phyloP scores from a whole-genome alignment of 1,284 basidiomycete genomes.

The Violaceomyces palustris region DNA sequence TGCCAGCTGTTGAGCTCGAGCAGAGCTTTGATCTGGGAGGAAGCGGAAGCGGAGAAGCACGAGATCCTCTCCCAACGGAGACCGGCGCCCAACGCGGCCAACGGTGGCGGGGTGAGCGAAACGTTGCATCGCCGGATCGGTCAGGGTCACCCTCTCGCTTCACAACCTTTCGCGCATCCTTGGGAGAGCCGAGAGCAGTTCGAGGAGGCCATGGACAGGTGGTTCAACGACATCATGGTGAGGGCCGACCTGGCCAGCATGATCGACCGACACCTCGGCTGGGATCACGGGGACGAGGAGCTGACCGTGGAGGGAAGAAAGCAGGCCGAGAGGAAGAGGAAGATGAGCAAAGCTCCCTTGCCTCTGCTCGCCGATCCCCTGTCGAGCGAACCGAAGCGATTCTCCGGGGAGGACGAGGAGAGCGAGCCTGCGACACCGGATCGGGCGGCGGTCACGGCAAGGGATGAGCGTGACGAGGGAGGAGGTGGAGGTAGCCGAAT shows the following conservation, averaged over 20 bases:
- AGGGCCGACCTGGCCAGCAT: conserved; percentile 18
- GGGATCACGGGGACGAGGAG: conserved; percentile 26
- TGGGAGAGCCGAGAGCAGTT: conserved; percentile 24
- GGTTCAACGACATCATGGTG: conserved; percentile 8
- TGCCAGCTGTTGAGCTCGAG: conserved; percentile 9
- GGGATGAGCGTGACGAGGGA: background rate
- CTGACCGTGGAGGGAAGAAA: conserved; percentile 33
- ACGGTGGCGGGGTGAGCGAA: background rate
- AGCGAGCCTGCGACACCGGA: background rate
- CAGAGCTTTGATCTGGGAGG: conserved; percentile 36
- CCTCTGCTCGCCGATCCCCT: conserved; percentile 5
- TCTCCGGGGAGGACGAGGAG: background rate
- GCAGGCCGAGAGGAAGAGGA: conserved; percentile 21
- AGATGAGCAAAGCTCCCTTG: conserved; percentile 17
- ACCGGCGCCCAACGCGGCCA: background rate
- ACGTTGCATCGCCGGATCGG: conserved; percentile 1
- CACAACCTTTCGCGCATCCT: conserved; percentile 28
- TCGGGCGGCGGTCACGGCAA: background rate
- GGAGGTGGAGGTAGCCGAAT: conserved; percentile 4
- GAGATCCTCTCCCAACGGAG: conserved; percentile 1
- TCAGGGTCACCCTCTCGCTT: conserved; percentile 14
- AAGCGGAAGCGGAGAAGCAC: conserved; percentile 33
- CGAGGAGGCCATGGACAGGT: conserved; percentile 20
- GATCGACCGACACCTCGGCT: conserved; percentile 22
- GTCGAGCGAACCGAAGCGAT: background rate